A percentile compares a stretch with the other conserved stretches of the same genome.
These are phyloP conservation scores for Diaporthe vexans DNA, from an alignment of 2,329 filamentous ascomycete species.

Conservation along the genomic window DNA sequence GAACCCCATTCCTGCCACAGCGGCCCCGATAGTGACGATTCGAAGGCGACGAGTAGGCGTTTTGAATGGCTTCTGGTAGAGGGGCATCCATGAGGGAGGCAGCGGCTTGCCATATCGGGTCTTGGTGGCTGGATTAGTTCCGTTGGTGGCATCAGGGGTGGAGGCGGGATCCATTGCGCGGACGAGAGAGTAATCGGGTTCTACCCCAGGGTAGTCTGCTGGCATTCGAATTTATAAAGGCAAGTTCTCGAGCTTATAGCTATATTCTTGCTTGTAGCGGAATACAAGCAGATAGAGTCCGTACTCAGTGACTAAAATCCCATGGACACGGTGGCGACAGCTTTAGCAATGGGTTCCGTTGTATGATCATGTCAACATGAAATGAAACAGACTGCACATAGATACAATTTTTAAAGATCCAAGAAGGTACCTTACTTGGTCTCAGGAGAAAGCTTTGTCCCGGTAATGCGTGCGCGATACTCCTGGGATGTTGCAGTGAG, in stretches of 20 bases:
- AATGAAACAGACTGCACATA: neutral
- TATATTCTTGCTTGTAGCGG: no score
- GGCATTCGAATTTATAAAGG: neutral
- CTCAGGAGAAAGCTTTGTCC: neutral
- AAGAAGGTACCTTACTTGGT: neutral
- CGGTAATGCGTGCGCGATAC: neutral
- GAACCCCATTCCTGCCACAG: conserved; percentile 24
- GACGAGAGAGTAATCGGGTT: neutral
- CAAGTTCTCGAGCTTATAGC: no score
- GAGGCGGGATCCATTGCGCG: neutral
- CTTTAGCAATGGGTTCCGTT: neutral
- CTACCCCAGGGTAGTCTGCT: no score
- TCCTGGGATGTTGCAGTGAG: neutral
- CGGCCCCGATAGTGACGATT: conserved; percentile 38
- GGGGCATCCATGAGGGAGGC: conserved; percentile 31
- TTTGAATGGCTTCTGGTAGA: conserved; percentile 30
- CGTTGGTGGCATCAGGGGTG: neutral
- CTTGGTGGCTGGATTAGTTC: neutral
- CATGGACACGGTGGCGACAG: no score
- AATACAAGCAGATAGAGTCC: no score
- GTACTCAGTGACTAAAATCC: no score
- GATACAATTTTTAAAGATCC: neutral
- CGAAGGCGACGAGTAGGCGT: conserved; percentile 35
- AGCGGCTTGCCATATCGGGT: conserved; percentile 31
- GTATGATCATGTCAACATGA: neutral